Base-by-base conservation (phyloP, 2,329 filamentous ascomycete genomes). In the Aspergillus amoenus region DNA sequence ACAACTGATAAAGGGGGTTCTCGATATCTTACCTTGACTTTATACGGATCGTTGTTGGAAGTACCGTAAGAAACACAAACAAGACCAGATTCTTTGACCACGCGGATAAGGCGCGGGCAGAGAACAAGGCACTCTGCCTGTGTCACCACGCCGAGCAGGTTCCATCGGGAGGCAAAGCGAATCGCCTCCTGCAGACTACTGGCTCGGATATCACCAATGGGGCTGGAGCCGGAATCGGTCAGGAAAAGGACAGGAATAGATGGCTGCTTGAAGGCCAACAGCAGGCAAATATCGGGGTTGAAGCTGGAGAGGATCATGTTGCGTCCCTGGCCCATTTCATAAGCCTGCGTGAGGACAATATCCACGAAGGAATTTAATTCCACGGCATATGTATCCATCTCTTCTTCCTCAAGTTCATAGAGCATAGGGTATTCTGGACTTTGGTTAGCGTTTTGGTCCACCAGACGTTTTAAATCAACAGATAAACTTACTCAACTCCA, bases 231-330 rank as follows among this genome's bases (percentile, higher is more conserved):
- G 0, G 92, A 91, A 67, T 99, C 94, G 0, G 89, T 95, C 41
- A 99, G 82, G 78, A 99, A 99, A 61, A 99, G 80, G 58, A 99
- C 92, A 0, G 94, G 95, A 55, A 97, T 97, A 44, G 90, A 95
- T 2, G 93, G 93, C 78, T 99, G 94, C 79, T 99, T 99, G 82
- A 96, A 96, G 55, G 89, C 94, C 41, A 97, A 80, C 63, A 96
- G 86, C 13, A 99, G 83, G 72, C 94, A 99, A 45, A 99, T 92
- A 68, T 99, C 94, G 0, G 94, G 94, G 75, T 97, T 96, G 79
- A 99, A 99, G 49, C 90, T 94, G 62, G 91, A 96, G 77, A 99
- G 97, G 64, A 99, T 91, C 73, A 99, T 89, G 77, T 96, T 92
- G n/a, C 94, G 84, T 57, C 88, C 84, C 58, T 86, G 84, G 24